These are phyloP conservation scores for Alternaria metachromatica DNA, from an alignment of 2,329 filamentous ascomycete species.

Conservation along the genomic window DNA sequence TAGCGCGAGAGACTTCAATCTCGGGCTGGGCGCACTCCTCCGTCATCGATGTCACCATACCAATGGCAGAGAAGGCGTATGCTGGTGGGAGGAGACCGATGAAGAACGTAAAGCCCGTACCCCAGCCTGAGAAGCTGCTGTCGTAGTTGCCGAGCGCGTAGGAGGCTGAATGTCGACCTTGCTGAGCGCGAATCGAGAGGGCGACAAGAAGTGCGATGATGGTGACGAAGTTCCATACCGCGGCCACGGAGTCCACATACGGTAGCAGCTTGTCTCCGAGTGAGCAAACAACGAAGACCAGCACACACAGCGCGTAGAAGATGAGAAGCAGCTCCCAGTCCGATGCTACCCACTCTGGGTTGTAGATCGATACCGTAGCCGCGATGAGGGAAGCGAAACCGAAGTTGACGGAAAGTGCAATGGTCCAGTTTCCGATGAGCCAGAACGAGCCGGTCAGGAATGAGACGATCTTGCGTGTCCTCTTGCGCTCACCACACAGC, in stretches of 20 bases:
- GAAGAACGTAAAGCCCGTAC: neutral
- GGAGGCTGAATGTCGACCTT: neutral
- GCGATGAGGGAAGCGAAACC: neutral
- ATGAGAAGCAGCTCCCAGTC: neutral
- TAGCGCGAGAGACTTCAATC: conserved; percentile 60
- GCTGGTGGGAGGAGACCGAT: neutral
- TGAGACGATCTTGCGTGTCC: conserved; percentile 6
- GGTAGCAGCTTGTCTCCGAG: conserved; percentile 73
- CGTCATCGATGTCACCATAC: conserved; percentile 8
- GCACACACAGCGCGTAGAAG: neutral
- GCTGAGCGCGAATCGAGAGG: neutral
- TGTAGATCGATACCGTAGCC: neutral
- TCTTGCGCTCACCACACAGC: conserved; percentile 1
- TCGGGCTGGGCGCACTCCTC: conserved; percentile 42
- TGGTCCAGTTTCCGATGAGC: conserved; percentile 18
- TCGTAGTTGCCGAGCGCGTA: neutral
- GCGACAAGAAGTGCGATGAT: conserved; percentile 7
- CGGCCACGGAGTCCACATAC: conserved; percentile 56
- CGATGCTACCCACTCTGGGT: neutral
- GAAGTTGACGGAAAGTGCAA: conserved; percentile 15
- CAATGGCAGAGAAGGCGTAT: neutral
- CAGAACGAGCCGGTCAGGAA: conserved; percentile 16
- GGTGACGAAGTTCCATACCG: conserved; percentile 14
- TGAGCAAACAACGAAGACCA: conserved; percentile 53
- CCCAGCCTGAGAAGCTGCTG: neutral